Percentiles rank a stretch among this genome's conserved stretches.
Evolutionary conservation across 2,329 filamentous ascomycete genomes (phyloP).

Genomic region (Fusarium sp.): DNA sequence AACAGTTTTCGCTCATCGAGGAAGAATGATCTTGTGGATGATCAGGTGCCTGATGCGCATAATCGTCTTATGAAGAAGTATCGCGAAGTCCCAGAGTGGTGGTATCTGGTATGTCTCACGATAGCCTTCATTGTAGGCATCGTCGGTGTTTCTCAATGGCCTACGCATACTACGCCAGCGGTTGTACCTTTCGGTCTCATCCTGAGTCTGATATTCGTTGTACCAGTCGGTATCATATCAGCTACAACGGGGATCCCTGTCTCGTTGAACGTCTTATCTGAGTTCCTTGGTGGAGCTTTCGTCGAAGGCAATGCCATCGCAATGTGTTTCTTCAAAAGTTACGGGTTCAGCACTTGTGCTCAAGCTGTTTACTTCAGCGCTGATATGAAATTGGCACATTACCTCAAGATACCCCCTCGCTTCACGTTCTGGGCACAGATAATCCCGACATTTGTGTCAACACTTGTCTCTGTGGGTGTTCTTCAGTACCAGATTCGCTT

Average conservation of each 20-base stretch:
- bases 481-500: conserved; percentile 55
- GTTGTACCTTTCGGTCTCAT: conserved; percentile 58
- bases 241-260: conserved; percentile 58
- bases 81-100: conserved; percentile 61
- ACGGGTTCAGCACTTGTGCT: conserved; percentile 51
- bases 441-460: conserved; percentile 51
- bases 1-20: conserved; percentile 46
- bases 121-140: conserved; percentile 52
- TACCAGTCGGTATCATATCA: conserved; percentile 58
- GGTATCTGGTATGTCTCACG: conserved; percentile 54
- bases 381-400: conserved; percentile 55
- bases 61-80: conserved; percentile 61
- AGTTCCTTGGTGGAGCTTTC: conserved; percentile 60
- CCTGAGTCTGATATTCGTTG: conserved; percentile 56
- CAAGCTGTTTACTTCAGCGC: conserved; percentile 53
- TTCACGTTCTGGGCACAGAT: conserved; percentile 53
- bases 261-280: conserved; percentile 60
- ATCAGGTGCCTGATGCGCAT: conserved; percentile 54
- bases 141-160: conserved; percentile 52
- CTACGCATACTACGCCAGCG: conserved; percentile 56
- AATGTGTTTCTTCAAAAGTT: conserved; percentile 61
- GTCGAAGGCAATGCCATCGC: conserved; percentile 58
- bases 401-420: conserved; percentile 59
- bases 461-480: conserved; percentile 50
- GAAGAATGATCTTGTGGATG: conserved; percentile 37